phyloP scores from a whole-genome alignment of 129 eudicot species.

The Lactuca sativa region DNA sequence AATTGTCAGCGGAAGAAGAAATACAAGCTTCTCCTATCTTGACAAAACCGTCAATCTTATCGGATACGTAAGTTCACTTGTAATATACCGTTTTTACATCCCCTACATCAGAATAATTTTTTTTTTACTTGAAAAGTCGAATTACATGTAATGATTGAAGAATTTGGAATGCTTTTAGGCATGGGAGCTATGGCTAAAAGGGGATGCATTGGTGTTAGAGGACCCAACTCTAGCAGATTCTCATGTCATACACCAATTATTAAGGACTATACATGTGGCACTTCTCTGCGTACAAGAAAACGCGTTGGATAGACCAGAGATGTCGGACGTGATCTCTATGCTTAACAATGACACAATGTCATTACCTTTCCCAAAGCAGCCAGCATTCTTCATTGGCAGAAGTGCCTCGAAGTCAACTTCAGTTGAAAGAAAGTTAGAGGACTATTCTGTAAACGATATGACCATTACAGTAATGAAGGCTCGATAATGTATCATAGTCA shows the following conservation, averaged over 20 bases:
- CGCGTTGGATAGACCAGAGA: constrained; percentile 33
- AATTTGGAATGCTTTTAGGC: constrained; percentile 24
- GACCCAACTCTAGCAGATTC: constrained; percentile 20
- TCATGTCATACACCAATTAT: constrained; percentile 2
- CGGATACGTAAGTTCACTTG: constrained; percentile 41
- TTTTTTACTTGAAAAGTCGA: too few species aligned
- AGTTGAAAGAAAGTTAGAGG: constrained; percentile 5
- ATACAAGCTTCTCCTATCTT: constrained; percentile 25
- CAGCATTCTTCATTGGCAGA: constrained; percentile 21
- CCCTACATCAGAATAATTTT: too few species aligned
- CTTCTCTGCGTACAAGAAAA: neutral
- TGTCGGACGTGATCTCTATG: constrained; percentile 25
- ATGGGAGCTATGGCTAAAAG: constrained; percentile 40
- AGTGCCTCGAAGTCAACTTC: neutral
- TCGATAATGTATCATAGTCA: neutral
- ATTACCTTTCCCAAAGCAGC: constrained; percentile 21
- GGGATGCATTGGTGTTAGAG: constrained; percentile 17
- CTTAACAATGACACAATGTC: constrained; percentile 29
- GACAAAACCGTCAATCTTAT: constrained; percentile 39
- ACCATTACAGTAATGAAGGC: constrained; percentile 17
- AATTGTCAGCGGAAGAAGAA: constrained; percentile 44
- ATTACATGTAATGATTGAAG: neutral
- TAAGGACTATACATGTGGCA: constrained; percentile 33
- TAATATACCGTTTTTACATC: too few species aligned
- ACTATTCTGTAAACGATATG: constrained; percentile 11